Evolutionary conservation across 345 rosid species (phyloP), one percentile per base, ranked within the genome.

Genomic region (Murraya paniculata): DNA sequence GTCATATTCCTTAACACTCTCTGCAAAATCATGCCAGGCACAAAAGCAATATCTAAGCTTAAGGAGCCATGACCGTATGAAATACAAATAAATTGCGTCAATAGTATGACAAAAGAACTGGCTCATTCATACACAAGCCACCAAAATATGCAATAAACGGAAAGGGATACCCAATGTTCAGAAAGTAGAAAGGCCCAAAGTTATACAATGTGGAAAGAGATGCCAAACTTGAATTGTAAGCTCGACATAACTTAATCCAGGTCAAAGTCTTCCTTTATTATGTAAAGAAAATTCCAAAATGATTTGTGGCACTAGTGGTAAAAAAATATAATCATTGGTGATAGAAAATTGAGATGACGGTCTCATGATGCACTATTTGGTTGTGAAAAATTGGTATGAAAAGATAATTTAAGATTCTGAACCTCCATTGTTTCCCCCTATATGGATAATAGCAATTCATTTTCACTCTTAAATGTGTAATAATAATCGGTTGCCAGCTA

Each of bases 21-120:
- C 89, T 87, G 83, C 78, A 82, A n/a, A 65, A 78, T 53, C 53
- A 31, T 53, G n/a, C 35, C 70, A 68, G 45, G 25, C 67, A 78
- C 21, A 70, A 5, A 48, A 21, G 30, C 9, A 59, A 61, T 24
- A 72, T 38, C 39, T 67, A 58, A 50, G 38, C 4, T 0, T 14
- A 65, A 24, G 18, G 0, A 24, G 6, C 48, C 68, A 41, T 21
- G n/a, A 36, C 35, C 21, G 19, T 72, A 31, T 59, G 4, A 59
- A 36, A 16, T 35, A 9, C 33, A 9, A 24, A 24, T 57, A 50
- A n/a, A 30, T 10, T 13, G 38, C 59, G 48, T 18, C 16, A 45
- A 7, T 28, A 28, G 6, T 56, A 71, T 16, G 74, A 53, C 61
- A 24, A 41, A 8, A 18, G 2, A 71, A 27, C 24, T 10, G 13